Evolutionary conservation across 2,329 filamentous ascomycete species (phyloP), one percentile per base, ranked within the genome.

Genomic region (Phyllosticta citriasiana): DNA sequence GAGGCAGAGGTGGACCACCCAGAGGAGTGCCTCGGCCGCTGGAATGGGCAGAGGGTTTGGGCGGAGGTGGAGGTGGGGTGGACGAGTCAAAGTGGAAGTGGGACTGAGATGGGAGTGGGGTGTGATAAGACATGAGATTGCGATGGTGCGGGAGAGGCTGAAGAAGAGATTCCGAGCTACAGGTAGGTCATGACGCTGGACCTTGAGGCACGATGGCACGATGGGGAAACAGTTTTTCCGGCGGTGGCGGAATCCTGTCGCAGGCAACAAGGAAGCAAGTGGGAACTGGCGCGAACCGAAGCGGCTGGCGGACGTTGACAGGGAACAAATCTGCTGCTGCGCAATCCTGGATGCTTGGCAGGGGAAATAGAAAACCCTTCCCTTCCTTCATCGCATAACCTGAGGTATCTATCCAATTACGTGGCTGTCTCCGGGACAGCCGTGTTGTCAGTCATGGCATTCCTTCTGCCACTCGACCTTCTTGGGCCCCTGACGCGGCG

Each of bases 21-120:
- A 69, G 67, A 25, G 76, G 72, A 40, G 77, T 78, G 57, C 72
- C 75, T 55, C 69, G 72, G 27, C 75, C 71, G 60, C 71, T 76
- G 8, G 73, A 74, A 52, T 75, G 76, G 57, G 74, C 75, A 16
- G 70, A 70, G 60, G 73, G 73, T 64, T 76, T 76, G 22, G 74
- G 74, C 22, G 78, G 78, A 22, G 79, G 79, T 9, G 78, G 79
- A 6, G 78, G 74, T 47, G 79, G 78, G 22, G 78, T 60, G 14
- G 77, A 74, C 47, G 74, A 67, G 65, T 79, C 74, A 68, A 73
- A 76, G 27, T 73, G 68, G 65, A 72, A 75, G 55, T 72, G 71
- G 53, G 66, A 66, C 57, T 71, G 71, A 54, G 60, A 58, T 24
- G n/a, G 53, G 57, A 65, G 73, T 16, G 73, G 73, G 9, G 73